Evolutionary conservation across 2,329 filamentous ascomycete species (phyloP), one percentile per base, ranked within the genome.

Genomic region (Fusarium transvaalense): DNA sequence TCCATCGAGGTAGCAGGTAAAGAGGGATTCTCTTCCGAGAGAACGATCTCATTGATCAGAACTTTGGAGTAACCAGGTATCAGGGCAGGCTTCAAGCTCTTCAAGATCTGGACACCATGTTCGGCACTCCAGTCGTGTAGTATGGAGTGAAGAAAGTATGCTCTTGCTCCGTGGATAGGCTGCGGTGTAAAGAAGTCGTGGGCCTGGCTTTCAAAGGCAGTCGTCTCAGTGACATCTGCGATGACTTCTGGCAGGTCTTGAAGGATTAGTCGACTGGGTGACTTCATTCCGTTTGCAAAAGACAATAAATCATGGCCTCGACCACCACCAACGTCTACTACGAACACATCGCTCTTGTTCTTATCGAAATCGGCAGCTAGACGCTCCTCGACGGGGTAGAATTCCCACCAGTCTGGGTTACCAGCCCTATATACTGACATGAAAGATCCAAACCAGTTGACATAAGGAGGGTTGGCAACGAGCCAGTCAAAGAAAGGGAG

Each of bases 101-200:
- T 52, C 8, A 81, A 69, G 2, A 81, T 80, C 23, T 68, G 51
- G 2, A 76, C 72, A 27, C 71, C 75, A 15, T 74, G 74, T 3
- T 74, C 69, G 52, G 80, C 78, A 23, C 74, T 64, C 58, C 79
- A 81, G 56, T 81, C 77, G 58, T 82, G 80, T 2, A 82, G 74
- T 42, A 76, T 51, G 74, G 74, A 56, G 78, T 77, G 68, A 74
- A 77, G 68, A 23, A 45, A 35, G 32, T 64, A 56, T 15, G 32
- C 34, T 27, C 38, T 51, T 25, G 51, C 50, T 47, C 64, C 63
- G 21, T 66, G 62, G 4, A 75, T 42, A 0, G 64, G 67, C 27
- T 76, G 72, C 15, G 64, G 48, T 9, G 46, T 51, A 17, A 69
- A 71, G 35, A 77, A 73, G 38, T 73, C 60, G 23, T 58, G 52